phyloP scores from a whole-genome alignment of 139 green algal species.

The Chlorella sp. region DNA sequence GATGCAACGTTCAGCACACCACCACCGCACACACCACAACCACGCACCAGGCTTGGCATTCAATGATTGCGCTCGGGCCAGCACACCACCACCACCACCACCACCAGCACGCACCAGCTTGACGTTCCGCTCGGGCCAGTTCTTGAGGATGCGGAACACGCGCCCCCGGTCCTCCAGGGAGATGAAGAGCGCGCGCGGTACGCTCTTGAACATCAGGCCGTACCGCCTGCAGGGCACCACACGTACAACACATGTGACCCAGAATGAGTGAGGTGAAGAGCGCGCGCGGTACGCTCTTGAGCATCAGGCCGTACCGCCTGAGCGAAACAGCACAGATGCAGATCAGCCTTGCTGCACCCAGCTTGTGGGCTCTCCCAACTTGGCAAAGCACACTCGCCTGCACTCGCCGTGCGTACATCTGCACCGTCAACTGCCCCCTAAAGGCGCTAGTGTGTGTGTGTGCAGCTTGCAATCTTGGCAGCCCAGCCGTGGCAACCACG shows the following conservation, averaged over 20 bases:
- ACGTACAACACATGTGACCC: neutral
- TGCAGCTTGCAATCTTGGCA: too few species aligned
- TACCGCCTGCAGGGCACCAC: constrained; percentile 19
- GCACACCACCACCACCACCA: too few species aligned
- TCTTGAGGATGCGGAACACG: constrained; percentile 75
- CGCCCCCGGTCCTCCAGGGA: constrained; percentile 66
- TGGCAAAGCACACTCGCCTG: neutral
- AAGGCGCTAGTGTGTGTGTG: too few species aligned
- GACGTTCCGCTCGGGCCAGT: constrained; percentile 85
- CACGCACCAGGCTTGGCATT: too few species aligned
- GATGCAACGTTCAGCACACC: too few species aligned
- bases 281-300: constrained; percentile 61
- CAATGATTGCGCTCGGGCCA: too few species aligned
- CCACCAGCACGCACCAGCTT: constrained; percentile 60
- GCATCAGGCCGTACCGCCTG: constrained; percentile 36
- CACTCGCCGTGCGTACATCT: too few species aligned
- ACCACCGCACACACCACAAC: too few species aligned
- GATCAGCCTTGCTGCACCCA: neutral
- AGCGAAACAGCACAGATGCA: neutral
- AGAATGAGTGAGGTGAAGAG: constrained; percentile 70
- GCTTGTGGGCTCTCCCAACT: neutral
- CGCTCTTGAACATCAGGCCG: constrained; percentile 48
- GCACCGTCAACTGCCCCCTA: too few species aligned
- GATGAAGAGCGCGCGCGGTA: constrained; percentile 80
- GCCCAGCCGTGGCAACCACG: too few species aligned